Evolutionary conservation across 495 filamentous ascomycete species (phyloP).

Genomic region (Penicillium paradoxum): DNA sequence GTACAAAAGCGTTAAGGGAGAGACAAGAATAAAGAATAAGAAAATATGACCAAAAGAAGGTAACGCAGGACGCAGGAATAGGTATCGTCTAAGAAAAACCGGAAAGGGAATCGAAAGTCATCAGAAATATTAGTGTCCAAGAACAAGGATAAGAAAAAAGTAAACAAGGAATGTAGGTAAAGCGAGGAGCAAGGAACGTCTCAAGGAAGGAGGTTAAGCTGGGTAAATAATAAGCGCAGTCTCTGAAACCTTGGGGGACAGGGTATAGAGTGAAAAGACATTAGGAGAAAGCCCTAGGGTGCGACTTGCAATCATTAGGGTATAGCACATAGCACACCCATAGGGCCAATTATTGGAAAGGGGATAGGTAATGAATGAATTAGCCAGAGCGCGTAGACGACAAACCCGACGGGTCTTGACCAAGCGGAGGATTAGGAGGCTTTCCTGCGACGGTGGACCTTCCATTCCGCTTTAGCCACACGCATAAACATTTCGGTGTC

Average conservation of each 20-base stretch:
- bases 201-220: not conserved
- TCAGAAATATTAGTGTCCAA: not conserved
- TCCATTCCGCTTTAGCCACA: slow-evolving; percentile 90
- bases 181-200: not conserved
- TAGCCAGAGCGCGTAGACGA: not conserved
- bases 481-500: slow-evolving; percentile 94
- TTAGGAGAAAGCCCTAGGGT: slow-evolving; percentile 12
- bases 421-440: slow-evolving; percentile 9
- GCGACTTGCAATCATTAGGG: slow-evolving; percentile 22
- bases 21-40: not conserved
- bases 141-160: not conserved
- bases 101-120: not conserved
- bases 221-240: slow-evolving; percentile 1
- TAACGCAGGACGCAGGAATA: not conserved
- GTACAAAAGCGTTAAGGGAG: not conserved
- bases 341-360: slow-evolving; percentile 9
- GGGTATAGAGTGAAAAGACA: slow-evolving; percentile 23
- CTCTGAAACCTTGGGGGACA: slow-evolving; percentile 1
- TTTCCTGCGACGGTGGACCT: slow-evolving; percentile 56
- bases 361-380: not conserved
- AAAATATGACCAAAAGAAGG: not conserved
- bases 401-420: not conserved
- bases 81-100: slow-evolving; percentile 7
- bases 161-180: not conserved
- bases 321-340: slow-evolving; percentile 22